phyloP scores from a whole-genome alignment of 441 rosid species.

The Brassica hybrid region DNA sequence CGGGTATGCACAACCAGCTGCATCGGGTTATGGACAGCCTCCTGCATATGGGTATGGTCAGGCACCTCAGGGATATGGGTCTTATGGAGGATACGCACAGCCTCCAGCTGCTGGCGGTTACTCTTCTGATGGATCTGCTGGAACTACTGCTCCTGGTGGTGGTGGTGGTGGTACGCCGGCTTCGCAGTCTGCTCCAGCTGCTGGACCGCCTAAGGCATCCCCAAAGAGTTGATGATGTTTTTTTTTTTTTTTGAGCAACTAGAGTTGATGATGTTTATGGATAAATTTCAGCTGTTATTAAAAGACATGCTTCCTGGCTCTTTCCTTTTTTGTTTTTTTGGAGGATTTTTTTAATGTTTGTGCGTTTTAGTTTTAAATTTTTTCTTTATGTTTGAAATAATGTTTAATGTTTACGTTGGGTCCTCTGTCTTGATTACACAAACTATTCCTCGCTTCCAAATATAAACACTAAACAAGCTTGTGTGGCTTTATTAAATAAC shows the following conservation, averaged over 20 bases:
- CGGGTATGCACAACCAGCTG: conserved; percentile 66
- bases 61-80: conserved; percentile 56
- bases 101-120: conserved; percentile 55
- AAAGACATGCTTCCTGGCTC: conserved; percentile 11
- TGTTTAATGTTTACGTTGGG: too few relatives aligned
- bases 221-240: conserved; percentile 57
- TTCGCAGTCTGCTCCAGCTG: conserved; percentile 60
- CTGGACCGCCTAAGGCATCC: conserved; percentile 71
- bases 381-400: too few relatives aligned
- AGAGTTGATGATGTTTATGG: conserved; percentile 45
- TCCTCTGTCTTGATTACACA: too few relatives aligned
- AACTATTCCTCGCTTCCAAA: too few relatives aligned
- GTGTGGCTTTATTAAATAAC: too few relatives aligned
- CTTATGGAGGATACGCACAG: conserved; percentile 46
- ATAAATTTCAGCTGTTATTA: conserved; percentile 25
- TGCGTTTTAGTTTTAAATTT: not conserved
- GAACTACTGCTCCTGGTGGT: conserved; percentile 35
- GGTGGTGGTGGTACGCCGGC: conserved; percentile 46
- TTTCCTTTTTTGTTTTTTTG: not conserved
- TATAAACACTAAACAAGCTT: too few relatives aligned
- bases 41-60: conserved; percentile 70
- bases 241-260: too few relatives aligned
- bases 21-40: conserved; percentile 57
- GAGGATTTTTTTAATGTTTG: not conserved
- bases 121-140: conserved; percentile 58